These are phyloP conservation scores for Chrysosporium keratinophilum DNA, from an alignment of 2,329 filamentous ascomycete genomes.

Conservation along the genomic window DNA sequence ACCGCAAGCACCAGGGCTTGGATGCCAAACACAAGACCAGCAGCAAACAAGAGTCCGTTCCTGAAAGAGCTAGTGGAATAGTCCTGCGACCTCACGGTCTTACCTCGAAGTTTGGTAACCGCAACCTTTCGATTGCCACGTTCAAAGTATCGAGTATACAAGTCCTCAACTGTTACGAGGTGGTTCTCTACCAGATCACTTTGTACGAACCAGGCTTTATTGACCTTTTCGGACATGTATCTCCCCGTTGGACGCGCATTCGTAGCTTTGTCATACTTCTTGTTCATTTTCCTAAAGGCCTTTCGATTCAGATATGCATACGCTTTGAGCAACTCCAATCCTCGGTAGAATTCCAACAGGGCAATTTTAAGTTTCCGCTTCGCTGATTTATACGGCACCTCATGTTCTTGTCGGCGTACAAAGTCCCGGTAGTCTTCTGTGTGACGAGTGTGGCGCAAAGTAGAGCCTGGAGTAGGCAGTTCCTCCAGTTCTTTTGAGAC, in stretches of 20 bases:
- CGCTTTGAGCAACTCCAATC: slow-evolving; percentile 80
- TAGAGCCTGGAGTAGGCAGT: slow-evolving; percentile 33
- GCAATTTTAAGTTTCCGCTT: slow-evolving; percentile 88
- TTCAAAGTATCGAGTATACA: slow-evolving; percentile 93
- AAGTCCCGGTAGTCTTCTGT: slow-evolving; percentile 40
- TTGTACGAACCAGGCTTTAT: slow-evolving; percentile 80
- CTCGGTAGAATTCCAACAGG: slow-evolving; percentile 84
- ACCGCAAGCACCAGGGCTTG: slow-evolving; percentile 55
- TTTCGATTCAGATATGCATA: slow-evolving; percentile 85
- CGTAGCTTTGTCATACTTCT: slow-evolving; percentile 92
- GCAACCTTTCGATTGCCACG: slow-evolving; percentile 87
- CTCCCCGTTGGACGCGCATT: slow-evolving; percentile 64
- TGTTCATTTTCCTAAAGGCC: slow-evolving; percentile 94
- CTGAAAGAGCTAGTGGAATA: slow-evolving; percentile 51
- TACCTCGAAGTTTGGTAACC: slow-evolving; percentile 70
- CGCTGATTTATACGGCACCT: slow-evolving; percentile 73
- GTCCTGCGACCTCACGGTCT: slow-evolving; percentile 49
- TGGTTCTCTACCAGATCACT: slow-evolving; percentile 75
- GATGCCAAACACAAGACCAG: slow-evolving; percentile 54
- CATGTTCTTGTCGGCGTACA: slow-evolving; percentile 41
- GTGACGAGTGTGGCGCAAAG: slow-evolving; percentile 23
- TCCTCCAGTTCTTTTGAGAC: slow-evolving; percentile 43
- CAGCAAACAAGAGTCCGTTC: slow-evolving; percentile 57
- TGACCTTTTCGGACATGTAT: slow-evolving; percentile 87
- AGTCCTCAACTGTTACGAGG: slow-evolving; percentile 71